A percentile compares a stretch with the other conserved stretches of the same genome.
Conservation (phyloP, 176 grass and related monocot genomes). For the maize (Zea mays) region Zm-B73-REFERENCE-NAM-5.0 NC_050096.1:302012501-302013000, state of each 20-base stretch:
- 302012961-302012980: slow-evolving; percentile 66
- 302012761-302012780: slow-evolving; percentile 76
- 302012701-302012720: slow-evolving; percentile 76
- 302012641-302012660: slow-evolving; percentile 72
- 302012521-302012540: slow-evolving; percentile 96
- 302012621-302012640: slow-evolving; percentile 51
- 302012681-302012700: slow-evolving; percentile 72
- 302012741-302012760: slow-evolving; percentile 82
- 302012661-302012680: slow-evolving; percentile 89
- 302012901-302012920: background rate
- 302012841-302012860: slow-evolving; percentile 51
- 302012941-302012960: slow-evolving; percentile 43
- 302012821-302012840: slow-evolving; percentile 36
- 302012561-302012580: slow-evolving; percentile 90
- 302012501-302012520: slow-evolving; percentile 78
- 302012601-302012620: no score
- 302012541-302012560: slow-evolving; percentile 95
- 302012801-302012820: slow-evolving; percentile 60
- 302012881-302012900: background rate
- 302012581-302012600: slow-evolving; percentile 51
- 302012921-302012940: background rate
- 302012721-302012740: slow-evolving; percentile 74
- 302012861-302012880: no score
- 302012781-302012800: slow-evolving; percentile 65
- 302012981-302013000: slow-evolving; percentile 82